These are phyloP conservation scores for Eragrostis nindensis DNA, from an alignment of 176 grass and related monocot genomes.

Conservation along the genomic window DNA sequence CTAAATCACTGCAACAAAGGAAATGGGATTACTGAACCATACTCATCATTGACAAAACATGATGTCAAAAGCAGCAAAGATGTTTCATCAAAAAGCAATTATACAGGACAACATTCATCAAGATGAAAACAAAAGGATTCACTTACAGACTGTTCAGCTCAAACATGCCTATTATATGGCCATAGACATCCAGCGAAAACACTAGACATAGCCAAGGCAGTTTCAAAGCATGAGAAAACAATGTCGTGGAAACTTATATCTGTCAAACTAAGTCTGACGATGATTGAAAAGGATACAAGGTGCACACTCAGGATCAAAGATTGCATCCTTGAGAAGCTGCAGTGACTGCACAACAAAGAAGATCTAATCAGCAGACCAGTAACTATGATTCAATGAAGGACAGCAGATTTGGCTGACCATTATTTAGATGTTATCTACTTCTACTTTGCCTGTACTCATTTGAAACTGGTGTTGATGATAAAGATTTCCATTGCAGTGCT, in stretches of 20 bases:
- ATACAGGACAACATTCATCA: constrained; percentile 20
- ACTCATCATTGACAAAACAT: neutral
- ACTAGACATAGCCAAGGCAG: constrained; percentile 75
- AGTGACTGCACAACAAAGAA: constrained; percentile 69
- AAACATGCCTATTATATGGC: constrained; percentile 98
- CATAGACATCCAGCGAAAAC: constrained; percentile 94
- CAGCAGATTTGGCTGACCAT: neutral
- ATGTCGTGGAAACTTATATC: neutral
- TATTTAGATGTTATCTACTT: constrained; percentile 2
- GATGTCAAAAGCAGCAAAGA: neutral
- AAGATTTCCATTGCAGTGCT: neutral
- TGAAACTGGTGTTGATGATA: neutral
- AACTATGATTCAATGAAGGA: constrained; percentile 1
- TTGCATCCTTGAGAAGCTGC: constrained; percentile 85
- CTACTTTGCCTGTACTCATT: neutral
- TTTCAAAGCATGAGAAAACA: constrained; percentile 27
- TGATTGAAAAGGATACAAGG: constrained; percentile 78
- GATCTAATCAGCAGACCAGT: neutral
- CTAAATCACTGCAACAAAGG: constrained; percentile 73
- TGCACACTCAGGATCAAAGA: constrained; percentile 82
- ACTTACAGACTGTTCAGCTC: constrained; percentile 99
- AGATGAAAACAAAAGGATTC: constrained; percentile 29
- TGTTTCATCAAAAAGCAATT: constrained; percentile 36
- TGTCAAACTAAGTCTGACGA: neutral
- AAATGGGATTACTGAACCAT: neutral